Base-by-base conservation (phyloP, 2,329 filamentous ascomycete genomes). In the Celoporthe dispersa region DNA sequence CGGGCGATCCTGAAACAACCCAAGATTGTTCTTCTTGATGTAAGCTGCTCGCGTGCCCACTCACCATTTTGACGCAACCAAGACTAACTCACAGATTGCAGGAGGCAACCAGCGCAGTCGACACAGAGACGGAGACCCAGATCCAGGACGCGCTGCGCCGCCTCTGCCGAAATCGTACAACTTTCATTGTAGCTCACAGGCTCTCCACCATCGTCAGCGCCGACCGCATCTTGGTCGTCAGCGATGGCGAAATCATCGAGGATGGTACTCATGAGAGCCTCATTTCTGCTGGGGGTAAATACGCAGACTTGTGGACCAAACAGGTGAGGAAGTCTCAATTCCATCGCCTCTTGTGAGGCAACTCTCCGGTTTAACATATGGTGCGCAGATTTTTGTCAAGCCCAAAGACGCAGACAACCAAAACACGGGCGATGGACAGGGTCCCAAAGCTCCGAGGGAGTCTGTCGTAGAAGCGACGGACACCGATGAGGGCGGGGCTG, bases 101-200 rank as follows among this genome's bases (percentile, higher is more conserved):
- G 66, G 92, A 94, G 78, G 90, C 92, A 1, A 94, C 93, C 4
- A 93, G 91, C 51, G 90, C 92, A 8, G 90, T 95, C 70, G 90
- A 93, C 71, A 90, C 90, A 0, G 87, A 90, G 44, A 91, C 89
- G 1, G 90, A 92, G 77, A 87, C 88, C 68, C 87, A 88, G 73
- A 91, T 91, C 61, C 90, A 91, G 74, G 82, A 86, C 41, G 90
- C 89, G 0, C 84, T 92, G 67, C 81, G 81, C 69, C 82, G 82
- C 64, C 81, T 91, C 9, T 90, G 88, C 72, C 81, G 86, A 70
- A 87, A 85, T 2, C 87, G 89, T 33, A 92, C 90, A 1, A 91
- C 89, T 0, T 90, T 91, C 72, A 87, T 91, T 35, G 88, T 92
- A 39, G 90, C 90, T 81, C 91, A 92, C 77, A 86, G 91, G 12